phyloP scores from a whole-genome alignment of 208 protist genomes.

The Leishmania tarentolae region DNA sequence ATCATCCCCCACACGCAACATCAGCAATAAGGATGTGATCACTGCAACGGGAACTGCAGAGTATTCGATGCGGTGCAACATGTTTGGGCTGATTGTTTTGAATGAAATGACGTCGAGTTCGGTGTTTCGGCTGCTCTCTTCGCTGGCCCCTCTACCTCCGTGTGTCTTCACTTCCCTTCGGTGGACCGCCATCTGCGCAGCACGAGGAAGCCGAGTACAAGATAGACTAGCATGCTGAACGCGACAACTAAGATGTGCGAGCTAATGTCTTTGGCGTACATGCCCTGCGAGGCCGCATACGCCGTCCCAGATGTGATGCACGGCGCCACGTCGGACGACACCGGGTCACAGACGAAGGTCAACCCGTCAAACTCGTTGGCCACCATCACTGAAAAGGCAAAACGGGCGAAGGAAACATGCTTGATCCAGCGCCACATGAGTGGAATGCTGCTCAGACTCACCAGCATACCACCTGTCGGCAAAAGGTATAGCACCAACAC shows the following conservation, averaged over 20 bases:
- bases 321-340: slow-evolving; percentile 3
- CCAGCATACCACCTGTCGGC: slow-evolving; percentile 64
- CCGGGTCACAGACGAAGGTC: slow-evolving; percentile 35
- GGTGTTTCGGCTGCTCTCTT: neutral
- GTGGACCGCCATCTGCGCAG: slow-evolving; percentile 38
- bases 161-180: slow-evolving; percentile 20
- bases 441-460: slow-evolving; percentile 57
- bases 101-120: neutral
- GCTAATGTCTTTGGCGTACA: slow-evolving; percentile 34
- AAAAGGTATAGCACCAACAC: slow-evolving; percentile 68
- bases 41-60: neutral
- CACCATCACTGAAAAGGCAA: slow-evolving; percentile 56
- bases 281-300: slow-evolving; percentile 55
- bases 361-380: slow-evolving; percentile 80
- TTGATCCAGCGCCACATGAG: slow-evolving; percentile 77
- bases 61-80: neutral
- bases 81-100: neutral
- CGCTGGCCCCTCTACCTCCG: neutral
- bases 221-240: slow-evolving; percentile 43
- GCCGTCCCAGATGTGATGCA: slow-evolving; percentile 46
- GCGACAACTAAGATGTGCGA: slow-evolving; percentile 22
- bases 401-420: slow-evolving; percentile 75
- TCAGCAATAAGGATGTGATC: neutral
- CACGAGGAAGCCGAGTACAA: slow-evolving; percentile 53
- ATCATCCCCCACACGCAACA: neutral